Evolutionary conservation across 2,329 filamentous ascomycete genomes (phyloP).

Genomic region (Xylariaceae sp.): DNA sequence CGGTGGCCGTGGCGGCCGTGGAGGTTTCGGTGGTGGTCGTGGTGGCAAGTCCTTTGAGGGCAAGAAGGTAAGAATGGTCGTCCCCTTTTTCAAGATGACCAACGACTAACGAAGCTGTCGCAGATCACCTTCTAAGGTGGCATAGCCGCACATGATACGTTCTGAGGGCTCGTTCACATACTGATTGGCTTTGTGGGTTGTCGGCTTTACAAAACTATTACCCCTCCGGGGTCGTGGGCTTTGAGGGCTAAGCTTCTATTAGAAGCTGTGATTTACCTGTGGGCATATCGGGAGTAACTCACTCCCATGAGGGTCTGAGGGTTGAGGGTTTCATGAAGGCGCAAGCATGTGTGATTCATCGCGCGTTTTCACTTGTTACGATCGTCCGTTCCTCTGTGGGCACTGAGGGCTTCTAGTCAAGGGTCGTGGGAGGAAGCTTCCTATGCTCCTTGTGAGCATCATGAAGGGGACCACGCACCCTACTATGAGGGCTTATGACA

Average conservation of each 20-base stretch:
- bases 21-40: constrained; percentile 43
- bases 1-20: constrained; percentile 44
- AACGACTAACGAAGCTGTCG: constrained; percentile 5
- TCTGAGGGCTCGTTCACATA: constrained; percentile 42
- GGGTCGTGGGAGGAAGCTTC: constrained; percentile 33
- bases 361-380: constrained; percentile 18
- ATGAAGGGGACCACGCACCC: constrained; percentile 32
- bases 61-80: constrained; percentile 53
- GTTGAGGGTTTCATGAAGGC: constrained; percentile 24
- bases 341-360: constrained; percentile 22
- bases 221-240: constrained; percentile 45
- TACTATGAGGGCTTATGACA: constrained; percentile 33
- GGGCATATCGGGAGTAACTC: constrained; percentile 40
- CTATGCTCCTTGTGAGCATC: constrained; percentile 24
- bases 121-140: constrained; percentile 46
- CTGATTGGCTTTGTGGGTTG: constrained; percentile 53
- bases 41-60: constrained; percentile 61
- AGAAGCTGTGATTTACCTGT: constrained; percentile 50
- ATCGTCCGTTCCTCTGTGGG: constrained; percentile 34
- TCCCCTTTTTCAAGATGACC: neutral
- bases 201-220: constrained; percentile 45
- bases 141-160: constrained; percentile 36
- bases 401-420: constrained; percentile 31
- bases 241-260: constrained; percentile 45
- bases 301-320: constrained; percentile 32